phyloP scores from a whole-genome alignment of 345 rosid genomes.

The Syzygium jambos region DNA sequence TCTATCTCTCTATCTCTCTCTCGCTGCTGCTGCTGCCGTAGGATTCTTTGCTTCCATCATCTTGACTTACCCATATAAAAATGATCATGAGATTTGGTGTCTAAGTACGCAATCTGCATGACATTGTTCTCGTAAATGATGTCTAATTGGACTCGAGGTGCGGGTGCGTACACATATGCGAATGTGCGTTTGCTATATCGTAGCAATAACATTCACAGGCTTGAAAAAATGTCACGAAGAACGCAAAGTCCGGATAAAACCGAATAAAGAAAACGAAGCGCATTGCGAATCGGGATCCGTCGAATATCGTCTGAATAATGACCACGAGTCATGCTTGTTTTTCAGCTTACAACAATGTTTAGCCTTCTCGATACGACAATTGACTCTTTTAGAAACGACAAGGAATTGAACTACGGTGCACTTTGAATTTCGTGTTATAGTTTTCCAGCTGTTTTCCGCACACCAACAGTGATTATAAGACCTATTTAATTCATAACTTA shows the following conservation, averaged over 20 bases:
- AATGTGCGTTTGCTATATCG: background rate
- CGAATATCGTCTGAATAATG: background rate
- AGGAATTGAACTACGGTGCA: background rate
- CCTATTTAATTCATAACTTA: background rate
- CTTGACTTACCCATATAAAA: background rate
- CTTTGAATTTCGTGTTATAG: background rate
- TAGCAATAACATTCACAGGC: background rate
- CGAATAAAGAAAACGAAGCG: background rate
- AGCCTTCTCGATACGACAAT: background rate
- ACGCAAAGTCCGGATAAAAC: background rate
- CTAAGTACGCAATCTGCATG: background rate
- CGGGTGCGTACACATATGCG: background rate
- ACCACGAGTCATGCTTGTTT: background rate
- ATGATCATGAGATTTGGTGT: background rate
- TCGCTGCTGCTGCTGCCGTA: background rate
- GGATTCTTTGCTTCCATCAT: background rate
- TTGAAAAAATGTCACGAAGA: background rate
- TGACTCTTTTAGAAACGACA: background rate
- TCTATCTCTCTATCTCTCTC: no score
- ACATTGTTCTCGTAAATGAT: background rate
- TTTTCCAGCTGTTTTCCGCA: fast-evolving
- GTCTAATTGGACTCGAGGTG: background rate
- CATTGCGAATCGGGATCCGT: background rate
- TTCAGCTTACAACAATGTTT: background rate
- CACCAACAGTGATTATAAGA: background rate